A percentile compares a stretch with the other conserved stretches of the same genome.
Evolutionary conservation across 2,329 filamentous ascomycete species (phyloP).

Genomic region (Aschersonia sp.): DNA sequence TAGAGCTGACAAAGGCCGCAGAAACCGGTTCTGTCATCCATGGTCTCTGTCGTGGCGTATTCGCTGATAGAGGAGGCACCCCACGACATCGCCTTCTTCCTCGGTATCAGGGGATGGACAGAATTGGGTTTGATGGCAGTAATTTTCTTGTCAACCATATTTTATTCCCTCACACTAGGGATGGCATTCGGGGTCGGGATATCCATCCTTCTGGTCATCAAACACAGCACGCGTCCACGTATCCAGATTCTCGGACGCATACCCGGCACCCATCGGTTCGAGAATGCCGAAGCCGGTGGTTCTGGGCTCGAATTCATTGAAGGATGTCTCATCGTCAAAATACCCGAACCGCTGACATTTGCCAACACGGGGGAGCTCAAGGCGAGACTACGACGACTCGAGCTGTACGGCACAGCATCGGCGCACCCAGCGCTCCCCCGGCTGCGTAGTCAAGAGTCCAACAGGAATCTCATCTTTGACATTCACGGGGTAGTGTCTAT

Average conservation of each 20-base stretch:
- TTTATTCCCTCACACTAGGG: constrained; percentile 86
- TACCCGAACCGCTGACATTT: constrained; percentile 91
- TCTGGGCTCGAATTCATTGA: constrained; percentile 77
- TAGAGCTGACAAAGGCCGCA: constrained; percentile 17
- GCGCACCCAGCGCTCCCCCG: constrained; percentile 82
- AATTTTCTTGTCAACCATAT: constrained; percentile 84
- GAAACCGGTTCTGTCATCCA: constrained; percentile 86
- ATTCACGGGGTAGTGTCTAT: constrained; percentile 94
- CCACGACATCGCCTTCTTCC: constrained; percentile 82
- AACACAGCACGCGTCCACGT: constrained; percentile 78
- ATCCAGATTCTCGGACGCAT: constrained; percentile 93
- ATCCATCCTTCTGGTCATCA: constrained; percentile 78
- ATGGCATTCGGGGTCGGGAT: constrained; percentile 90
- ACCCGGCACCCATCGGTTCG: constrained; percentile 68
- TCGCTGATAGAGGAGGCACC: constrained; percentile 92
- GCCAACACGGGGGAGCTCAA: constrained; percentile 92
- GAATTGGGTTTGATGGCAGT: constrained; percentile 78
- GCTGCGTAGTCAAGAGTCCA: constrained; percentile 63
- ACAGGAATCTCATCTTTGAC: constrained; percentile 89
- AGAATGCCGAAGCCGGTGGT: constrained; percentile 65
- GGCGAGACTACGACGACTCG: constrained; percentile 65
- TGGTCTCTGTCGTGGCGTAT: constrained; percentile 92
- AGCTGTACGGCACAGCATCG: constrained; percentile 74
- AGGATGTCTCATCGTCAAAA: constrained; percentile 90
- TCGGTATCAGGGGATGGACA: constrained; percentile 69